These are phyloP conservation scores for Astragalus membranaceus DNA, from an alignment of 306 rosid genomes.

Conservation along the genomic window DNA sequence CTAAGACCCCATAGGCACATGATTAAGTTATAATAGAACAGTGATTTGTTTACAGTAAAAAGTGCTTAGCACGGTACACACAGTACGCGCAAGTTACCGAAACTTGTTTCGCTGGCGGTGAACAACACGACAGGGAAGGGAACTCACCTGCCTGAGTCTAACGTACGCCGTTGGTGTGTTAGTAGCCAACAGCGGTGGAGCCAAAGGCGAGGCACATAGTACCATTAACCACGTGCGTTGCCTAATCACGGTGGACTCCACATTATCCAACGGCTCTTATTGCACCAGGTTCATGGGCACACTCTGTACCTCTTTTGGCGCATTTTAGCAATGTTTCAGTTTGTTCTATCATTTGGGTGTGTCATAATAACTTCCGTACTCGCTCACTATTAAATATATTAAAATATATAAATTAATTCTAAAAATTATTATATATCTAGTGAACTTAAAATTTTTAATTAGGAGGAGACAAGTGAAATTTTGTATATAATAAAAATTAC, in stretches of 20 bases:
- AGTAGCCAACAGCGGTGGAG: background rate
- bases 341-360: background rate
- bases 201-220: constrained; percentile 18
- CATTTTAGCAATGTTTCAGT: background rate
- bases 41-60: background rate
- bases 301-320: constrained; percentile 19
- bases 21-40: background rate
- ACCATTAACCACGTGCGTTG: constrained; percentile 28
- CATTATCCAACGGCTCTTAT: constrained; percentile 19
- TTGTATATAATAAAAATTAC: no score
- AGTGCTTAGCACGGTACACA: constrained; percentile 19
- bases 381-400: background rate
- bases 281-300: constrained; percentile 8
- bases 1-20: no score
- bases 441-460: no score
- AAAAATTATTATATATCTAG: no score
- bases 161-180: constrained; percentile 15
- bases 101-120: background rate
- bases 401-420: no score
- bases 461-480: no score
- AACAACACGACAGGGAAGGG: constrained; percentile 19
- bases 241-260: constrained; percentile 12
- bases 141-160: constrained; percentile 2
- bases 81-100: constrained; percentile 35
- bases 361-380: background rate